These are phyloP conservation scores for Talaromyces piceae DNA, from an alignment of 2,329 filamentous ascomycete genomes.

Conservation along the genomic window DNA sequence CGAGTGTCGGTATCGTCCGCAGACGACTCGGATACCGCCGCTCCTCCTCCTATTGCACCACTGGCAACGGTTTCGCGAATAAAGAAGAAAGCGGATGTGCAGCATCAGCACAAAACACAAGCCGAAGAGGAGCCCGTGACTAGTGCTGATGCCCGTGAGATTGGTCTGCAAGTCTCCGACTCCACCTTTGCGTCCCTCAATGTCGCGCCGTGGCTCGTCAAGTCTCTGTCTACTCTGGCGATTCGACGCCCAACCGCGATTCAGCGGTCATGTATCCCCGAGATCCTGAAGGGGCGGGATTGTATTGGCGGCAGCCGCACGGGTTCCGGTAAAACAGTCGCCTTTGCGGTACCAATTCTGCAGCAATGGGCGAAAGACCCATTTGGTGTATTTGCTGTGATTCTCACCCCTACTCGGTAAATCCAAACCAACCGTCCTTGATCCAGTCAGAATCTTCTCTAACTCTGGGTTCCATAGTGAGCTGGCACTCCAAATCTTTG, in stretches of 20 bases:
- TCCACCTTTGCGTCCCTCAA: constrained; percentile 63
- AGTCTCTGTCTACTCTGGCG: constrained; percentile 67
- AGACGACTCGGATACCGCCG: constrained; percentile 17
- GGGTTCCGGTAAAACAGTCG: constrained; percentile 94
- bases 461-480: constrained; percentile 47
- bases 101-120: constrained; percentile 8
- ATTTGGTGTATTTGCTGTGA: constrained; percentile 78
- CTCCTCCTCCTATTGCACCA: constrained; percentile 15
- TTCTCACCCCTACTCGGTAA: constrained; percentile 78
- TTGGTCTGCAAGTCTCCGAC: constrained; percentile 37
- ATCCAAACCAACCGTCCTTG: constrained; percentile 7
- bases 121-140: constrained; percentile 30
- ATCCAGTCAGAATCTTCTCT: constrained; percentile 3
- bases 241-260: constrained; percentile 87
- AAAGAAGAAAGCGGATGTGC: constrained; percentile 29
- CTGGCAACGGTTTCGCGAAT: constrained; percentile 35
- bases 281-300: constrained; percentile 83
- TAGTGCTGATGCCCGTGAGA: constrained; percentile 33
- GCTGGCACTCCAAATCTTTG: constrained; percentile 89
- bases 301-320: constrained; percentile 93
- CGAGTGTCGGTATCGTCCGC: constrained; percentile 32
- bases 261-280: constrained; percentile 85
- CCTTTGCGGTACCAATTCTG: constrained; percentile 88
- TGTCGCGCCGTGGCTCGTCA: constrained; percentile 80
- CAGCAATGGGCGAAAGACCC: constrained; percentile 92